Conservation (phyloP, 2,329 filamentous ascomycete genomes). For the Fusarium marasasianum region DNA sequence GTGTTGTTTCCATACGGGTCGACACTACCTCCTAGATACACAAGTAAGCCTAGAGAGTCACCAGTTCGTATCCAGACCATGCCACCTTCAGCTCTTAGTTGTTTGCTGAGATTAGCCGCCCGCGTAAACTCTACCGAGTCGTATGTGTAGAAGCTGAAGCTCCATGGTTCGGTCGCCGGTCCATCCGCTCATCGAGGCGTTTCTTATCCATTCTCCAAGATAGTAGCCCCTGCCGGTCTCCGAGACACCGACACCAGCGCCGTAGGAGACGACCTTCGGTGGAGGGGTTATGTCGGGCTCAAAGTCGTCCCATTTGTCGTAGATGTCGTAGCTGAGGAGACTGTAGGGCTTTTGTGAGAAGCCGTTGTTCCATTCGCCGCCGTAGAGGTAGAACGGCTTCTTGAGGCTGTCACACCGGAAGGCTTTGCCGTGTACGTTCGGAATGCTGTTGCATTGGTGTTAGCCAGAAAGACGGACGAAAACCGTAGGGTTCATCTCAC, state of each 20-base stretch:
- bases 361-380: neutral
- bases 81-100: neutral
- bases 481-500: neutral
- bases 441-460: neutral
- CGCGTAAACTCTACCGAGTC: neutral
- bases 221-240: neutral
- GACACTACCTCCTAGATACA: neutral
- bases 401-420: neutral
- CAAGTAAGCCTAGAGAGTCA: neutral
- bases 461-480: neutral
- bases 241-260: neutral
- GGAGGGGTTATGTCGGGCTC: neutral
- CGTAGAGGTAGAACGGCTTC: neutral
- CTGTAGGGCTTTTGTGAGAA: neutral
- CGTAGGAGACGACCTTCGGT: neutral
- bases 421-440: neutral
- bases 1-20: neutral
- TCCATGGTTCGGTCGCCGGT: neutral
- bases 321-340: neutral
- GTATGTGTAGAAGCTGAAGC: neutral
- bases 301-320: conserved; percentile 3
- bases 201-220: neutral
- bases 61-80: neutral
- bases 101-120: neutral
- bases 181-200: neutral